Percentiles rank a stretch among this genome's conserved stretches.
Conservation (phyloP, 805 yeast species). For the Clavispora vitiphila region DNA sequence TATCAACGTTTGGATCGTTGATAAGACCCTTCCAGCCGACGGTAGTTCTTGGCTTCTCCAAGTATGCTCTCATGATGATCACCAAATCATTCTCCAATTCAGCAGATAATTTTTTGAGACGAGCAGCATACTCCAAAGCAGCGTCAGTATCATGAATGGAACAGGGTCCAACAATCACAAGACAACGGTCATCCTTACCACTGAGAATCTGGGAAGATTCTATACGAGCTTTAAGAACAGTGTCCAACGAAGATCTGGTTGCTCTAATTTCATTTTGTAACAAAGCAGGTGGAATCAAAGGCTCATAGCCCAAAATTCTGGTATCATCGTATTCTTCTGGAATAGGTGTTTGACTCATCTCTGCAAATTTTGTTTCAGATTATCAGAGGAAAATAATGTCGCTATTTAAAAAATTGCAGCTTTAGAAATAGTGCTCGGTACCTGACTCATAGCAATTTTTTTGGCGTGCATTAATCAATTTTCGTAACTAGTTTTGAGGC, state of each 20-base stretch:
- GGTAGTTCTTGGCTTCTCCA: conserved; percentile 97
- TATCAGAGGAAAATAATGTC: not conserved
- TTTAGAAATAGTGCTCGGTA: not conserved
- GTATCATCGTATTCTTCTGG: conserved; percentile 72
- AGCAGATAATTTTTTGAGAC: conserved; percentile 54
- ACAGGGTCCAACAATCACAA: conserved; percentile 94
- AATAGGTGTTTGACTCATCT: conserved; percentile 43
- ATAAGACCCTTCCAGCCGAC: conserved; percentile 99
- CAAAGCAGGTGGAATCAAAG: conserved; percentile 91
- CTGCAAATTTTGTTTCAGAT: not conserved
- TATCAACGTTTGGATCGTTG: conserved; percentile 95
- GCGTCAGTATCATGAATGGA: conserved; percentile 93
- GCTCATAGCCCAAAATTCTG: conserved; percentile 85
- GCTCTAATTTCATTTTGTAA: conserved; percentile 82
- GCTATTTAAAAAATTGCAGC: not conserved
- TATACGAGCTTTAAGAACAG: conserved; percentile 71
- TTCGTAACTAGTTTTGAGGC: not conserved
- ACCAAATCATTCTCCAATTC: conserved; percentile 69
- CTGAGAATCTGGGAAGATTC: conserved; percentile 66
- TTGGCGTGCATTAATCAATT: conserved; percentile 12
- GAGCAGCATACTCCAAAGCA: conserved; percentile 80
- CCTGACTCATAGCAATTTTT: conserved; percentile 15
- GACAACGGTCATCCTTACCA: conserved; percentile 81
- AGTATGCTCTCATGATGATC: conserved; percentile 94
- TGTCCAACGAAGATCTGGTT: conserved; percentile 51